phyloP scores from a whole-genome alignment of 1,139 yeast genomes.

The Chernovozyma sophiae-reginae region DNA sequence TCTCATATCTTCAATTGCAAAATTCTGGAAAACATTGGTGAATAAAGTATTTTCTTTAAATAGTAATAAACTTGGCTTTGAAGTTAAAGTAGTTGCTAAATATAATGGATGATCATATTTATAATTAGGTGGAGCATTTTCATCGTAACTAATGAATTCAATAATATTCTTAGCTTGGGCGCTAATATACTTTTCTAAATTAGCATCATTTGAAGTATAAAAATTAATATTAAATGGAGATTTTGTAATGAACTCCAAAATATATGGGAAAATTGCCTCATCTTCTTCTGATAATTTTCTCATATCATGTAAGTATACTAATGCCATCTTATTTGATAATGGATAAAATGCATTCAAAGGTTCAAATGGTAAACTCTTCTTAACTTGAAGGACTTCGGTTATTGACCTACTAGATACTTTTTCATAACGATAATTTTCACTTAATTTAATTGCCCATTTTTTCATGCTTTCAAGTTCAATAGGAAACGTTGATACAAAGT shows the following conservation, averaged over 20 bases:
- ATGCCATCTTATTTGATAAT: slow-evolving; percentile 38
- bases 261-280: slow-evolving; percentile 52
- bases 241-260: slow-evolving; percentile 54
- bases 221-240: slow-evolving; percentile 53
- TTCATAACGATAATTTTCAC: slow-evolving; percentile 36
- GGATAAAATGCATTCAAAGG: slow-evolving; percentile 38
- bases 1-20: slow-evolving; percentile 61
- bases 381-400: slow-evolving; percentile 37
- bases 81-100: slow-evolving; percentile 49
- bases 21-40: slow-evolving; percentile 53
- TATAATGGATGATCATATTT: slow-evolving; percentile 42
- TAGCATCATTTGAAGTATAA: slow-evolving; percentile 44
- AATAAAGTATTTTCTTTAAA: slow-evolving; percentile 54
- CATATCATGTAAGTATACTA: slow-evolving; percentile 54
- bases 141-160: slow-evolving; percentile 39
- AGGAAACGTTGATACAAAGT: background rate
- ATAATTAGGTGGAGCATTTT: slow-evolving; percentile 20
- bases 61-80: slow-evolving; percentile 57
- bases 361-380: slow-evolving; percentile 27
- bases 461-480: slow-evolving; percentile 26
- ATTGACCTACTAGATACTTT: slow-evolving; percentile 36
- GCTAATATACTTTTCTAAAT: slow-evolving; percentile 34
- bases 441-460: slow-evolving; percentile 28
- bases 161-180: slow-evolving; percentile 41
- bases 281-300: slow-evolving; percentile 55